These are phyloP conservation scores for Talaromyces sp. DNA, from an alignment of 2,329 filamentous ascomycete species.

Conservation along the genomic window DNA sequence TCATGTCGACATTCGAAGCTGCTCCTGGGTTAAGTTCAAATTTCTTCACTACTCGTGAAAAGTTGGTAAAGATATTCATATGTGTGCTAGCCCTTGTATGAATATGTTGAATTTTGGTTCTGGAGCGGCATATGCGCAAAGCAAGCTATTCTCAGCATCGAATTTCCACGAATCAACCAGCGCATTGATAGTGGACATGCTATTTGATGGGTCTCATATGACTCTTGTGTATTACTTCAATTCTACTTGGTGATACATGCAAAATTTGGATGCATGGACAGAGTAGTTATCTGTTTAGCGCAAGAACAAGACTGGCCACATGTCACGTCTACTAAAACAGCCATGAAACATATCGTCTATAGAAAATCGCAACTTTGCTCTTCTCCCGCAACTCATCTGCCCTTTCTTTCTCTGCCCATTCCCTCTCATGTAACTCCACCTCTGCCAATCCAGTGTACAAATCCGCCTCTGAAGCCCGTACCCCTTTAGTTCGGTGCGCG, in stretches of 20 bases:
- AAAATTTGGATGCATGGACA: background rate
- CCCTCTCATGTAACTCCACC: constrained; percentile 6
- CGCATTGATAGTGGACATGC: too few relatives aligned
- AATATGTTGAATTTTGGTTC: too few relatives aligned
- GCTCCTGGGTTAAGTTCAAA: too few relatives aligned
- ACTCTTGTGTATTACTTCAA: background rate
- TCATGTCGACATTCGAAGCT: too few relatives aligned
- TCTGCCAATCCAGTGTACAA: constrained; percentile 34
- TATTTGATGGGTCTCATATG: background rate
- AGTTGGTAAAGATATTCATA: too few relatives aligned
- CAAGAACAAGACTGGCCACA: background rate
- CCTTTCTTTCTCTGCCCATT: background rate
- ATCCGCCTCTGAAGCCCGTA: constrained; percentile 59
- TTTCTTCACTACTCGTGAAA: too few relatives aligned
- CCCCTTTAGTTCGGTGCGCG: constrained; percentile 49
- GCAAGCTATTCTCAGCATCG: too few relatives aligned
- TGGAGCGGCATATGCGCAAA: too few relatives aligned
- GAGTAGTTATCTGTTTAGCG: background rate
- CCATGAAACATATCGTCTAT: constrained; percentile 7
- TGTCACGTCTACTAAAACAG: background rate
- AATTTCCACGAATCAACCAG: too few relatives aligned
- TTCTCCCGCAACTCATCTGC: background rate
- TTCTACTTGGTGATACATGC: background rate
- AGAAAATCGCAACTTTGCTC: background rate
- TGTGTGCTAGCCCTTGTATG: too few relatives aligned